Evolutionary conservation across 257 asterid genomes (phyloP), one percentile per base, ranked within the genome.

Genomic region (Solanum bukasovii): DNA sequence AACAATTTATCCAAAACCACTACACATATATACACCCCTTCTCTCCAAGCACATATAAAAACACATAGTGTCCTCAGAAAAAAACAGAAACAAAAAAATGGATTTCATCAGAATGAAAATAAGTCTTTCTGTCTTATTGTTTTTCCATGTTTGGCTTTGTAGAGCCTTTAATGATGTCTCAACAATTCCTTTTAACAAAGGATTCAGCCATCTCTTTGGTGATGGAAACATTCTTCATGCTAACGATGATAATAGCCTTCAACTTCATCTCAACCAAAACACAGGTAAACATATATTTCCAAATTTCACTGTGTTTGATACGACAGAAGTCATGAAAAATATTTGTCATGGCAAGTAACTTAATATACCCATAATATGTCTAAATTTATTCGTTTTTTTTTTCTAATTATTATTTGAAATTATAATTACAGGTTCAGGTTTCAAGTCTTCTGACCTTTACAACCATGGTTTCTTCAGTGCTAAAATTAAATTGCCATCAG

Each of bases 401-500:
- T 3, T 16, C 6, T 11, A 38, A n/a, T 5, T 85, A 5, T 18
- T 78, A 73, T 23, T n/a, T n/a, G n/a, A n/a, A 38, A n/a, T 5
- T 85, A 5, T 18, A 72, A 73, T 23, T 72, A 73, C 95, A 96
- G 99, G 99, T 31, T 94, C 99, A 31, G 99, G 99, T 23, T 96
- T 96, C 92, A 92, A 89, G 79, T 96, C 99, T 4, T 94, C 99
- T 1, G 98, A 94, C 89, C 92, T 94, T 7, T 96, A 95, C 94
- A 92, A 85, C 88, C 94, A 95, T 87, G 99, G 98, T 70, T 92
- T 95, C 89, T 96, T 96, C 90, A 96, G 99, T 77, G 98, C 99
- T 5, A 93, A 92, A 92, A 95, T 96, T 74, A 95, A 94, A 91
- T 90, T 96, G 73, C 99, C 99, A 25, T 91, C 99, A 0, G 95